A percentile compares a stretch with the other conserved stretches of the same genome.
Evolutionary conservation across 139 green algal species (phyloP).

Genomic region (Eudorina sp.): DNA sequence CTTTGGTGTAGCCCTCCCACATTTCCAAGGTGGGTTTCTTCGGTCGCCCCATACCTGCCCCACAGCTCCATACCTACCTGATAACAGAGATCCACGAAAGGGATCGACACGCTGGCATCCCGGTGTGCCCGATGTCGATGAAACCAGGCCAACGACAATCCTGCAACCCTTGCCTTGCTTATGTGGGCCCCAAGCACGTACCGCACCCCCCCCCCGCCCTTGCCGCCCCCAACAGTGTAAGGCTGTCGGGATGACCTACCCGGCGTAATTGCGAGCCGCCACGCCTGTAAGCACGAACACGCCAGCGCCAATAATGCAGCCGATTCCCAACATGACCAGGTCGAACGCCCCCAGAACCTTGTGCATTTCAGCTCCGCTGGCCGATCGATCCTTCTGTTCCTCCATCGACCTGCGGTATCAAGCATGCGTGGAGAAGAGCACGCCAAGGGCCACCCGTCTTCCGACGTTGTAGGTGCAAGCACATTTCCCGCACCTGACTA

Average conservation of each 20-base stretch:
- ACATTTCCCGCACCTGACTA: slow-evolving; percentile 49
- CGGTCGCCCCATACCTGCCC: too few relatives aligned
- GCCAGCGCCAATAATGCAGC: slow-evolving; percentile 90
- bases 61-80: too few relatives aligned
- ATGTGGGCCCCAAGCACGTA: too few relatives aligned
- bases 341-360: slow-evolving; percentile 44
- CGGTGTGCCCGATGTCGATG: too few relatives aligned
- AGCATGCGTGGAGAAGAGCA: background rate
- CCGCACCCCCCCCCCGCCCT: too few relatives aligned
- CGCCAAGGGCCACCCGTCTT: too few relatives aligned
- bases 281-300: slow-evolving; percentile 92
- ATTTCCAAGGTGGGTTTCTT: too few relatives aligned
- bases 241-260: slow-evolving; percentile 56
- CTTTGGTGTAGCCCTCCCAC: too few relatives aligned
- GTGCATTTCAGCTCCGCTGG: slow-evolving; percentile 56
- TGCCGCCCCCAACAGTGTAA: too few relatives aligned
- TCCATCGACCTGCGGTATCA: slow-evolving; percentile 48
- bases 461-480: background rate
- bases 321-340: slow-evolving; percentile 83
- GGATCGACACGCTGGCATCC: background rate
- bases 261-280: slow-evolving; percentile 72
- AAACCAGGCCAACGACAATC: too few relatives aligned
- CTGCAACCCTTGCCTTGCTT: too few relatives aligned
- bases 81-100: too few relatives aligned
- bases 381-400: slow-evolving; percentile 50